Evolutionary conservation across 2,329 filamentous ascomycete species (phyloP).

Genomic region (Lasiodiplodia sp.): DNA sequence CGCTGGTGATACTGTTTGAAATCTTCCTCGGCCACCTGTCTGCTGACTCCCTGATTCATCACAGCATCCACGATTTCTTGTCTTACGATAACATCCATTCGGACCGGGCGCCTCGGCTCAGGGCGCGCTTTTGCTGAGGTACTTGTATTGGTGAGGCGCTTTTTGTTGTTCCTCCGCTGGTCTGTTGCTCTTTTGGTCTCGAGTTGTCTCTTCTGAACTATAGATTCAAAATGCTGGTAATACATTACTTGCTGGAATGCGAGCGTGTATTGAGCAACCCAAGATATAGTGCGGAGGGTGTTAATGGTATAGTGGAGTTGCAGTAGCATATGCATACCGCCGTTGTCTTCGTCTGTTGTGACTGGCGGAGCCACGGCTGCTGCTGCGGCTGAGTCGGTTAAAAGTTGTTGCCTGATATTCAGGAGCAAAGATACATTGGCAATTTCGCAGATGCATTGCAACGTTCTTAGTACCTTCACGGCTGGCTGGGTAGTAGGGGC

Average conservation of each 20-base stretch:
- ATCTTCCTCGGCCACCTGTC: background rate
- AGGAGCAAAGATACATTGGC: conserved; percentile 12
- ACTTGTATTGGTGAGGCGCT: background rate
- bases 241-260: conserved; percentile 1
- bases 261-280: background rate
- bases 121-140: background rate
- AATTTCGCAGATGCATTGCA: conserved; percentile 12
- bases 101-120: background rate
- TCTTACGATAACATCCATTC: background rate
- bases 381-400: background rate
- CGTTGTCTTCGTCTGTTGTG: background rate
- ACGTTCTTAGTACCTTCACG: background rate
- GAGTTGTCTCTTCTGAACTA: background rate
- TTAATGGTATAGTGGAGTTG: background rate
- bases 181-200: conserved; percentile 2
- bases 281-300: conserved; percentile 3
- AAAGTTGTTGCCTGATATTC: background rate
- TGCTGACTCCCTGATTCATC: background rate
- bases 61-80: background rate
- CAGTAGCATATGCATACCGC: background rate
- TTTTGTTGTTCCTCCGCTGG: conserved; percentile 1
- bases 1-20: background rate
- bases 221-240: conserved; percentile 2
- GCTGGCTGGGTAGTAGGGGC: background rate
- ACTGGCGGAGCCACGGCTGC: background rate